phyloP scores from a whole-genome alignment of 208 protist species.

The Paratrypanosoma confusum region DNA sequence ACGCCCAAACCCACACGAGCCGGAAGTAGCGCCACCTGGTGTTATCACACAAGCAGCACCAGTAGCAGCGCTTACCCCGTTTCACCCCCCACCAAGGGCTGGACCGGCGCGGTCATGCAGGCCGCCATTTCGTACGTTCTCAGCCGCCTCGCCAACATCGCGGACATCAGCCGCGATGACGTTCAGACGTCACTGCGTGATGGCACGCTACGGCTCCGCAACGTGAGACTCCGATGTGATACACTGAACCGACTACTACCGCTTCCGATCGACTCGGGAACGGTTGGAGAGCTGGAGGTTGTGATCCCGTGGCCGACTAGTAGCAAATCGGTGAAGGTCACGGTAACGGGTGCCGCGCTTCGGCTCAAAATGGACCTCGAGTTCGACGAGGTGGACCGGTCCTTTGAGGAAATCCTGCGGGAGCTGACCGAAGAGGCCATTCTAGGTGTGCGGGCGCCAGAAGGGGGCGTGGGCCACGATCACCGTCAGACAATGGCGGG shows the following conservation, averaged over 20 bases:
- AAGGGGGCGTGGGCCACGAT: too few relatives aligned
- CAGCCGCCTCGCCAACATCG: conserved; percentile 42
- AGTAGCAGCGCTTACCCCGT: too few relatives aligned
- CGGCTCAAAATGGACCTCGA: conserved; percentile 25
- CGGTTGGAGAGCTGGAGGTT: conserved; percentile 32
- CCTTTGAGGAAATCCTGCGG: conserved; percentile 27
- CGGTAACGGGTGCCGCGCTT: conserved; percentile 13
- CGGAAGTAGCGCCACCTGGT: too few relatives aligned
- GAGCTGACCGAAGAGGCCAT: conserved; percentile 42
- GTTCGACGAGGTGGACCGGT: conserved; percentile 13
- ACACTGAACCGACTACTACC: conserved; percentile 43
- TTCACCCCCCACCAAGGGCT: too few relatives aligned
- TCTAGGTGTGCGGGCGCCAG: too few relatives aligned
- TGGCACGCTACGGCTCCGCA: conserved; percentile 34
- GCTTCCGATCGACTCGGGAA: conserved; percentile 41
- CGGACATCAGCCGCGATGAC: conserved; percentile 48
- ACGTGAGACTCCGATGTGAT: conserved; percentile 37
- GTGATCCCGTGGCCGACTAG: conserved; percentile 57
- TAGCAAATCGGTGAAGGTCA: conserved; percentile 28
- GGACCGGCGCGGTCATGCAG: conserved; percentile 58
- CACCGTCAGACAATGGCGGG: too few relatives aligned
- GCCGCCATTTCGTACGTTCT: conserved; percentile 64
- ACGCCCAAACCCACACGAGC: too few relatives aligned
- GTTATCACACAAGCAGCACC: too few relatives aligned
- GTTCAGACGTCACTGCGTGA: conserved; percentile 49